Evolutionary conservation across 371 early-diverging fungal species (phyloP).

Genomic region (Funneliformis caledonium): DNA sequence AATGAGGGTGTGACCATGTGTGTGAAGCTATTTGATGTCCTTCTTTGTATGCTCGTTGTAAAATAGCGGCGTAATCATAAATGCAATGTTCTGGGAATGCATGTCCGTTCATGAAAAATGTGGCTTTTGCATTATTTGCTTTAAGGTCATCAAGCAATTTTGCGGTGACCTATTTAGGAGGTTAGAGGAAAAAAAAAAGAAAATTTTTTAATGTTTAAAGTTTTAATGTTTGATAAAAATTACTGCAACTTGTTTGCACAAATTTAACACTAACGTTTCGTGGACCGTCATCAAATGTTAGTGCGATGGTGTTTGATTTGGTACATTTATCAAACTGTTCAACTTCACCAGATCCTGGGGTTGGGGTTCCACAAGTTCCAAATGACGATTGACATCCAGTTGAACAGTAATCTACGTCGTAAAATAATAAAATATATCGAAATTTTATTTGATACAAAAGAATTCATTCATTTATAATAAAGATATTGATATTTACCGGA

Average conservation of each 20-base stretch:
- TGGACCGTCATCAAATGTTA: slow-evolving; percentile 46
- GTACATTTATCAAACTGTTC: slow-evolving; percentile 4
- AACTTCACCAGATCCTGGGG: neutral
- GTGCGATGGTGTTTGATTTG: slow-evolving; percentile 15
- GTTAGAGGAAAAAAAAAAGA: neutral
- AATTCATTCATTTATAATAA: neutral
- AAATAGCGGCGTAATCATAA: slow-evolving; percentile 16
- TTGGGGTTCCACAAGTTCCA: neutral
- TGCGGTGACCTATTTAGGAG: slow-evolving; percentile 41
- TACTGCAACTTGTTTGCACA: neutral
- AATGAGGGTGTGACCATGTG: slow-evolving; percentile 57
- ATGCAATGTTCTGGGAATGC: neutral
- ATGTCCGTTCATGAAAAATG: slow-evolving; percentile 71
- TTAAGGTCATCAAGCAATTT: slow-evolving; percentile 58
- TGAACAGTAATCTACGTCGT: slow-evolving; percentile 15
- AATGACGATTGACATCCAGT: neutral
- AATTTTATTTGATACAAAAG: neutral
- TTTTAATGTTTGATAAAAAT: neutral
- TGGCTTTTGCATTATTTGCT: slow-evolving; percentile 55
- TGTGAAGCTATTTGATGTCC: slow-evolving; percentile 62
- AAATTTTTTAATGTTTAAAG: neutral
- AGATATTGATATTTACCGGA: neutral
- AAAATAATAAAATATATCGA: neutral
- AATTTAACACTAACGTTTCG: neutral
- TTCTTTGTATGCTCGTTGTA: slow-evolving; percentile 24